These are phyloP conservation scores for Helenozyma rhizophorensis DNA, from an alignment of 805 yeast genomes.

Conservation along the genomic window DNA sequence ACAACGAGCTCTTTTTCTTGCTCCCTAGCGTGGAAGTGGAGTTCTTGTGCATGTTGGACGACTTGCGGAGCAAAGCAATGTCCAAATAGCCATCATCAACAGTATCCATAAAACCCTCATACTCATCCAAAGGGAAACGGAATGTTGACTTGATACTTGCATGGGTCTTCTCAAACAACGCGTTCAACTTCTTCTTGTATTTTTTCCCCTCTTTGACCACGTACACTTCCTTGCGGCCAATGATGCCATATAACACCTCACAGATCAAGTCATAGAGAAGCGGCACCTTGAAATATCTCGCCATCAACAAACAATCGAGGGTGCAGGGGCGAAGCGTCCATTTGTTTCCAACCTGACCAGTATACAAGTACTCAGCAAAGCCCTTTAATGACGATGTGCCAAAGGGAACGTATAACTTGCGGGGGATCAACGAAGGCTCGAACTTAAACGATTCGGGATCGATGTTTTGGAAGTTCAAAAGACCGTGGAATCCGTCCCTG, in stretches of 20 bases:
- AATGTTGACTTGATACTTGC: slow-evolving; percentile 21
- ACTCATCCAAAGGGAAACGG: slow-evolving; percentile 42
- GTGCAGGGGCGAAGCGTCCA: slow-evolving; percentile 72
- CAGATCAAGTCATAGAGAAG: slow-evolving; percentile 63
- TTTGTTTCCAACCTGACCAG: slow-evolving; percentile 74
- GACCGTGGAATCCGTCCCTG: slow-evolving; percentile 2
- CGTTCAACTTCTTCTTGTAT: slow-evolving; percentile 26
- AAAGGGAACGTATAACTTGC: slow-evolving; percentile 67
- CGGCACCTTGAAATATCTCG: slow-evolving; percentile 67
- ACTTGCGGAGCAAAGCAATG: slow-evolving; percentile 46
- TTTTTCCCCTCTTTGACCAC: slow-evolving; percentile 38
- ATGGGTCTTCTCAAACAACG: slow-evolving; percentile 21
- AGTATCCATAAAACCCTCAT: slow-evolving; percentile 52
- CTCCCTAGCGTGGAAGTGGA: slow-evolving; percentile 18
- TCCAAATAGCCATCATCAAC: slow-evolving; percentile 67
- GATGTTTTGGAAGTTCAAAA: slow-evolving; percentile 30
- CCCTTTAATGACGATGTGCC: slow-evolving; percentile 58
- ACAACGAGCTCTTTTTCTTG: slow-evolving; percentile 15
- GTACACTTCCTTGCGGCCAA: slow-evolving; percentile 62
- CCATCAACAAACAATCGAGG: slow-evolving; percentile 55
- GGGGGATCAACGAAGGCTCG: slow-evolving; percentile 64
- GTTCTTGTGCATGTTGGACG: slow-evolving; percentile 27
- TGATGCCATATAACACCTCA: slow-evolving; percentile 65
- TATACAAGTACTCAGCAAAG: slow-evolving; percentile 66
- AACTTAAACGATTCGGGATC: slow-evolving; percentile 32